Conservation (phyloP, 2,329 filamentous ascomycete genomes). For the Parastagonospora avenae region DNA sequence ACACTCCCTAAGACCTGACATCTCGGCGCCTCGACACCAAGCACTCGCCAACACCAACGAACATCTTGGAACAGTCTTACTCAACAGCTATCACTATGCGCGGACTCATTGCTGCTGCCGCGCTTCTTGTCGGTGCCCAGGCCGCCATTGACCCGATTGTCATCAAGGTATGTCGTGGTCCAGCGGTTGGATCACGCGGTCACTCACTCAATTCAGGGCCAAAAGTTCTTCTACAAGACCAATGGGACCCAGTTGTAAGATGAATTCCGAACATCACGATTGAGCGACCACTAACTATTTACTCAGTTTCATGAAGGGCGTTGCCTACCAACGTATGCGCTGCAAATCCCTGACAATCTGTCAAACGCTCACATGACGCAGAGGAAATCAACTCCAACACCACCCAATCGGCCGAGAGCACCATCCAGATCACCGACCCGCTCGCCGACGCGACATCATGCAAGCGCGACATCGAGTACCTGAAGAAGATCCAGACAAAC, state of each 20-base stretch:
- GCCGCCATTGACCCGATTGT: slow-evolving; percentile 68
- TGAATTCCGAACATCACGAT: neutral
- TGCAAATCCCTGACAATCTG: neutral
- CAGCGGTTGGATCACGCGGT: slow-evolving; percentile 3
- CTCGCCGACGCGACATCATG: slow-evolving; percentile 74
- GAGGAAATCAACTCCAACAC: slow-evolving; percentile 64
- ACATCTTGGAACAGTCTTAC: slow-evolving; percentile 33
- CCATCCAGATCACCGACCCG: slow-evolving; percentile 74
- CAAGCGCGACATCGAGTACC: slow-evolving; percentile 82
- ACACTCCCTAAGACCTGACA: slow-evolving; percentile 13
- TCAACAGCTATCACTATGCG: slow-evolving; percentile 56
- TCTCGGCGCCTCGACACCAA: slow-evolving; percentile 32
- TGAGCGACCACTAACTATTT: slow-evolving; percentile 20
- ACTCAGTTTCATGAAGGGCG: slow-evolving; percentile 78
- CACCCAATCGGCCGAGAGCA: slow-evolving; percentile 56
- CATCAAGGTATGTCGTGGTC: slow-evolving; percentile 64
- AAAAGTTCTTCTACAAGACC: slow-evolving; percentile 89
- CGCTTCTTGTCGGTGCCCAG: slow-evolving; percentile 57
- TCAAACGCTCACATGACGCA: slow-evolving; percentile 25
- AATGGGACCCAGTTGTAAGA: slow-evolving; percentile 70
- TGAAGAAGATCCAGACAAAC: slow-evolving; percentile 83
- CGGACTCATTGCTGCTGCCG: slow-evolving; percentile 56
- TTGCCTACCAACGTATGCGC: slow-evolving; percentile 80
- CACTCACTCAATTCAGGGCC: slow-evolving; percentile 58
- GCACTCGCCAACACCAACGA: slow-evolving; percentile 23